phyloP scores from a whole-genome alignment of 805 yeast species.

The Cyberlindnera sargentensis region DNA sequence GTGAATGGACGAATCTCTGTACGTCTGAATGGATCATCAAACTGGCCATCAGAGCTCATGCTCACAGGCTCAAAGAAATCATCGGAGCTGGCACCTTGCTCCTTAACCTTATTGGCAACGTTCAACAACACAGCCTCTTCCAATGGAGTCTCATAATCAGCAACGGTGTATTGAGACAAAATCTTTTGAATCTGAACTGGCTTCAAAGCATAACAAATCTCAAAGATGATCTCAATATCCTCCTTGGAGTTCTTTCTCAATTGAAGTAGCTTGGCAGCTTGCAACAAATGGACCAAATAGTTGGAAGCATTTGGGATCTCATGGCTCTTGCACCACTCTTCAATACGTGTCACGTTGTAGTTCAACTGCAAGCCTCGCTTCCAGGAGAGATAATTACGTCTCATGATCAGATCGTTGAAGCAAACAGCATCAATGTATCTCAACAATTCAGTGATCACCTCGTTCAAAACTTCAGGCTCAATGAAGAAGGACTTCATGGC shows the following conservation, averaged over 20 bases:
- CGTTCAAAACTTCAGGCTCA: conserved; percentile 77
- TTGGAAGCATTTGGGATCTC: conserved; percentile 82
- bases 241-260: conserved; percentile 82
- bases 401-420: conserved; percentile 92
- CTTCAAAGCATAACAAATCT: conserved; percentile 87
- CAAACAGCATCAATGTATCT: conserved; percentile 87
- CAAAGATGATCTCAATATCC: conserved; percentile 88
- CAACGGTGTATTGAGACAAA: conserved; percentile 80
- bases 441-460: conserved; percentile 75
- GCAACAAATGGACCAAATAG: conserved; percentile 78
- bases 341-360: conserved; percentile 91
- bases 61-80: conserved; percentile 68
- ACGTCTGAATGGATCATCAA: conserved; percentile 76
- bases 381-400: conserved; percentile 93
- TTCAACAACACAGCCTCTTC: conserved; percentile 72
- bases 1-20: conserved; percentile 72
- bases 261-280: conserved; percentile 89
- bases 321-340: conserved; percentile 97
- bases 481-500: conserved; percentile 87
- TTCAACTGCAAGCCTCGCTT: conserved; percentile 95
- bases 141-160: conserved; percentile 92
- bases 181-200: conserved; percentile 95
- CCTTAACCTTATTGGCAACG: conserved; percentile 74
- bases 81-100: conserved; percentile 44
- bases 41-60: conserved; percentile 63